Evolutionary conservation across 2,329 filamentous ascomycete genomes (phyloP), one percentile per base, ranked within the genome.

Genomic region (Camptophora hylomeconis): DNA sequence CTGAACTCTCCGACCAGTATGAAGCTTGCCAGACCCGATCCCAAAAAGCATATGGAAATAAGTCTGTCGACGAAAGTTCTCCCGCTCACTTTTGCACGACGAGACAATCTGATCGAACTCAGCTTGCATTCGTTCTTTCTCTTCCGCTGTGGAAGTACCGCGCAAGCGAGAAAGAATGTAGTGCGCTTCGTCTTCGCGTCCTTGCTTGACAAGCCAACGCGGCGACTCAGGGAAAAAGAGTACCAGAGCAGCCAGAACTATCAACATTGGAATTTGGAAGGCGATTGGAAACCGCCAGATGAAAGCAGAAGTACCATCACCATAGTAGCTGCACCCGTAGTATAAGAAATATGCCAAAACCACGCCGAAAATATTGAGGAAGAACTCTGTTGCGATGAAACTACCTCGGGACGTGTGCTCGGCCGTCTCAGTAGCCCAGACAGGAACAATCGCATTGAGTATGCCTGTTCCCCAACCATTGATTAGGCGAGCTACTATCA

Each of bases 191-290:
- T 79, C 66, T 19, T 75, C 62, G 0, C 75, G 65, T 0, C 72
- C 75, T 5, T 66, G 67, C 39, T 80, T 80, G 38, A 70, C 65
- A 0, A 81, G 63, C 67, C 69, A 77, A 0, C 74, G 58, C 0
- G 72, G 76, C 0, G 72, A 76, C 39, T 82, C 77, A 0, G 76
- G 77, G 49, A 80, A 74, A 53, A 77, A 70, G 65, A 71, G 73
- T 17, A 77, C 65, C 2, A 60, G 47, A 0, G 40, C 45, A 30
- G 79, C 58, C 0, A 80, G 58, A 0, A 67, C 25, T 2, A 79
- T 40, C 0, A 80, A 60, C 10, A 73, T 72, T 1, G 76, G 50
- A 18, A 80, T 78, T 43, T 80, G 75, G 50, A 80, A 80, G 0
- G 70, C 74, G 32, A 80, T 67, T 0, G 74, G 75, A 39, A 81